phyloP scores from a whole-genome alignment of 345 rosid genomes.

The Eucalyptus cloeziana region DNA sequence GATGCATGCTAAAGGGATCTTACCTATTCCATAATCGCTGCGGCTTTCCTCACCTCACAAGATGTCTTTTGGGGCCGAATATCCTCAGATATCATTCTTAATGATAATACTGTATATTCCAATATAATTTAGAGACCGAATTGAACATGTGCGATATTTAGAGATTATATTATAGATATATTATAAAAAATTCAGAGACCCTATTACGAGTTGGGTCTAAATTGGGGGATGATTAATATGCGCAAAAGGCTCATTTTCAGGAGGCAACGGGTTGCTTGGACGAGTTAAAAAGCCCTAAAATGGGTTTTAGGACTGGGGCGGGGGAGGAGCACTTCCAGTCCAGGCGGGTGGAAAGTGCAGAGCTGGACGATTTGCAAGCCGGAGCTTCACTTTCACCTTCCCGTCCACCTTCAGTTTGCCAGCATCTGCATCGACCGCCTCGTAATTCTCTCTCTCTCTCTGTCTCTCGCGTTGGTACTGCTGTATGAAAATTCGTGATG shows the following conservation, averaged over 20 bases:
- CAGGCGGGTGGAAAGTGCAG: background rate
- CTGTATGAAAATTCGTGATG: background rate
- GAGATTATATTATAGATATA: too few species aligned
- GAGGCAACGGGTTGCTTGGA: background rate
- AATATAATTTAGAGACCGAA: too few species aligned
- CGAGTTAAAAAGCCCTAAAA: background rate
- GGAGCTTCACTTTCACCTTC: background rate
- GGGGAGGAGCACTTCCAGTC: background rate
- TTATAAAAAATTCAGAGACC: too few species aligned
- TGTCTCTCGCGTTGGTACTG: background rate
- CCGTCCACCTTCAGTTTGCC: background rate
- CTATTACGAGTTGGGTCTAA: too few species aligned
- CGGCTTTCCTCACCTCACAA: too few species aligned
- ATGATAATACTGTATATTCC: rapidly evolving
- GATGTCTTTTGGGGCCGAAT: too few species aligned
- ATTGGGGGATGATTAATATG: too few species aligned
- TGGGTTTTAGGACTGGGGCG: background rate
- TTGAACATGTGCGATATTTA: too few species aligned
- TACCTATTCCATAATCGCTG: too few species aligned
- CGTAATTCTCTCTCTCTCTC: background rate
- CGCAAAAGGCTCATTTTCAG: background rate
- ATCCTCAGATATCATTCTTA: rapidly evolving
- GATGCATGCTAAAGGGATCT: too few species aligned
- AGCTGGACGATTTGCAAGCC: background rate
- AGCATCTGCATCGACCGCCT: background rate